These are phyloP conservation scores for Aspergillus sp. DNA, from an alignment of 2,329 filamentous ascomycete species.

Conservation along the genomic window DNA sequence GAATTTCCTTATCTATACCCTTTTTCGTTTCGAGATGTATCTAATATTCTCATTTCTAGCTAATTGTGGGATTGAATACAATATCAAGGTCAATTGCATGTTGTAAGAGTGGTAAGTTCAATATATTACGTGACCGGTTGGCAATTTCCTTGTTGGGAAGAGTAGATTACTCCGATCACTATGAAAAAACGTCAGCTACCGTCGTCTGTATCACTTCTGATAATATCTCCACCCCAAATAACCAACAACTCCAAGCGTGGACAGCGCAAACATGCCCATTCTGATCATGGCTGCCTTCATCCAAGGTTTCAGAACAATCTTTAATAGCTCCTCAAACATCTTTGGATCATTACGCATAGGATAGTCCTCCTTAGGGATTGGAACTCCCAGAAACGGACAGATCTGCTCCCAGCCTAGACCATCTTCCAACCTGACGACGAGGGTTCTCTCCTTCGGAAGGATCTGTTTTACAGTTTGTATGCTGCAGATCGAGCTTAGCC, in stretches of 20 bases:
- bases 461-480: background rate
- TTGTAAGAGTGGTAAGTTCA: too few relatives aligned
- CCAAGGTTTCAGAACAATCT: background rate
- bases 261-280: background rate
- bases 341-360: background rate
- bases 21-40: background rate
- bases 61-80: background rate
- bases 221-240: conserved; percentile 25
- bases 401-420: background rate
- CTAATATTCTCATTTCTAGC: background rate
- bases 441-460: background rate
- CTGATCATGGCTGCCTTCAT: background rate
- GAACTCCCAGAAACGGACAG: background rate
- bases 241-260: conserved; percentile 7
- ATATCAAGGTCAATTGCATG: too few relatives aligned
- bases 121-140: too few relatives aligned
- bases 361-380: background rate
- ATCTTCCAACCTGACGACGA: background rate
- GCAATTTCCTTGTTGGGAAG: too few relatives aligned
- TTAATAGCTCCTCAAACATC: background rate
- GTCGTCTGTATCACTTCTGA: conserved; percentile 20
- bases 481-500: background rate
- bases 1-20: conserved; percentile 18
- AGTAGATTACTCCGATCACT: too few relatives aligned
- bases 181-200: too few relatives aligned